Base-by-base conservation (phyloP, 192 early-diverging fungal genomes). In the Pecoramyces ruminantium region DNA sequence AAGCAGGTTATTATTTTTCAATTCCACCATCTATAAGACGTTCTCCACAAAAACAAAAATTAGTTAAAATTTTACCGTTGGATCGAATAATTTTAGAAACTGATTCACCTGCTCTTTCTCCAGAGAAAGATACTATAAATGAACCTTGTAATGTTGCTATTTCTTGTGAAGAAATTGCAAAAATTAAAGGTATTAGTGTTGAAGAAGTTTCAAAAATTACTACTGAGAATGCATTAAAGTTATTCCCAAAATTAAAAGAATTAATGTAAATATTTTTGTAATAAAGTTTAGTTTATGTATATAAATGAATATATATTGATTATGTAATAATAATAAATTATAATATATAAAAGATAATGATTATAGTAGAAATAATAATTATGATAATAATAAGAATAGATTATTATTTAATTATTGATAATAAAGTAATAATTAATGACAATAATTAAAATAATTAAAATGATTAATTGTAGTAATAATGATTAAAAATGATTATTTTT, bases 51-150 rank as follows among this genome's bases (percentile, higher is more conserved):
- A 87, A 87, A 30, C 86, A 89, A 83, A 85, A 80, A 0, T 77
- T 90, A 39, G 88, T 82, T 12, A 82, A 82, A 6, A 83, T 82
- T 1, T 79, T 90, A 13, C 89, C 89, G 15, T 78, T 90, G 38
- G 82, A 83, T 29, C 83, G 85, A 34, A 83, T 90, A 40, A 40
- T 90, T n/a, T 81, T 90, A 28, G 89, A 90, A 81, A 88, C 89
- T 3, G 89, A 90, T 81, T 84, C 88, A 29, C 89, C 89, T 4
- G 88, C 88, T 8, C 29, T 90, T 14, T 88, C 84, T 14, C 88
- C 88, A 14, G 86, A 85, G 28, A 87, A 87, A 78, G 84, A 84
- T 25, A 83, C 86, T 14, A 84, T 84, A 51, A 90, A 90, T 82
- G 87, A 86, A 28, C 88, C 89, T 2, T 81, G 84, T 15, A 88